phyloP scores from a whole-genome alignment of 2,329 filamentous ascomycete genomes.

The Neurospora crassa region DNA sequence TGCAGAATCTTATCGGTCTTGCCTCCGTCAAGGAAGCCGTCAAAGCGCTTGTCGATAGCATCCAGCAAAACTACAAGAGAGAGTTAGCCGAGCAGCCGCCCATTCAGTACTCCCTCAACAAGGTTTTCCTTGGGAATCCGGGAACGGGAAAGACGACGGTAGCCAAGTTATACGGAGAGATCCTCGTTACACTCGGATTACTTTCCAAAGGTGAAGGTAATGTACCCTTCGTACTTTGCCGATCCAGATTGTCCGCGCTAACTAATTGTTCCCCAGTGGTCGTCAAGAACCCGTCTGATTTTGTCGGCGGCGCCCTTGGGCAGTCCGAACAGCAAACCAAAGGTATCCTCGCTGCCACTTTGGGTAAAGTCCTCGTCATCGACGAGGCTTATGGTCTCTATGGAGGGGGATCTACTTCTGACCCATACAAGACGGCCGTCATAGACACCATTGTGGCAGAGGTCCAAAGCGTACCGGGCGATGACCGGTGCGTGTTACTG shows the following conservation, averaged over 20 bases:
- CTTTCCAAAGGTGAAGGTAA: slow-evolving; percentile 58
- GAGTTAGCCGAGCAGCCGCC: slow-evolving; percentile 53
- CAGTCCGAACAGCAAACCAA: slow-evolving; percentile 64
- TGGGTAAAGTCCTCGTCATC: slow-evolving; percentile 69
- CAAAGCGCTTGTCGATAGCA: slow-evolving; percentile 45
- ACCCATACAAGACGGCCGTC: slow-evolving; percentile 51
- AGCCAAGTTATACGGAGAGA: slow-evolving; percentile 60
- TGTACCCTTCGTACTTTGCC: too few relatives aligned
- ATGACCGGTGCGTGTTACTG: slow-evolving; percentile 63
- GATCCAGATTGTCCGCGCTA: too few relatives aligned
- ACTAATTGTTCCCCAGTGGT: slow-evolving; percentile 36
- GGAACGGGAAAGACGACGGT: slow-evolving; percentile 72
- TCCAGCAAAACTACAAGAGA: slow-evolving; percentile 54
- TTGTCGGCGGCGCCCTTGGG: slow-evolving; percentile 54
- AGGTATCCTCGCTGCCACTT: slow-evolving; percentile 53
- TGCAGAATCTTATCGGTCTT: slow-evolving; percentile 52
- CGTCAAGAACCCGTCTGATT: slow-evolving; percentile 64
- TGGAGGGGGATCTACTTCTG: slow-evolving; percentile 22
- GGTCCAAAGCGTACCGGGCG: slow-evolving; percentile 58
- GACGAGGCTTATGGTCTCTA: slow-evolving; percentile 69
- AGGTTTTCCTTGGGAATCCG: slow-evolving; percentile 60
- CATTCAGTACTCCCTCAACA: slow-evolving; percentile 54
- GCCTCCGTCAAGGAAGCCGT: slow-evolving; percentile 53
- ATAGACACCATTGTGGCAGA: slow-evolving; percentile 68
- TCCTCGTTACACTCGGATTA: slow-evolving; percentile 58